Percentiles rank a stretch among this genome's conserved stretches.
Conservation (phyloP, 1,284 basidiomycete species). For the Anthracocystis walkeri region DNA sequence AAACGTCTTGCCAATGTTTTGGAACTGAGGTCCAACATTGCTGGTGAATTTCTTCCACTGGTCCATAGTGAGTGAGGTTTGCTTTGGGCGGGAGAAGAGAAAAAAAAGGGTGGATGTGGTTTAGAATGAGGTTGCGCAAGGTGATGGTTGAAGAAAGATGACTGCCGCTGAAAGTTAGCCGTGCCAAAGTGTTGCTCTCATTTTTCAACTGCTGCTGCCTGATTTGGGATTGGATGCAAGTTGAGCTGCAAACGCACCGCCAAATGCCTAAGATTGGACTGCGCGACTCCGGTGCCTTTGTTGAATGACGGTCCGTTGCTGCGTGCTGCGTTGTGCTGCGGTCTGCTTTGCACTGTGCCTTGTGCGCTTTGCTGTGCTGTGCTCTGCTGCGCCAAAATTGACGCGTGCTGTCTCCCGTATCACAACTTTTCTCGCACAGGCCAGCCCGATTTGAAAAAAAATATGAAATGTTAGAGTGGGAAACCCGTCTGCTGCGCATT, state of each 20-base stretch:
- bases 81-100: neutral
- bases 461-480: too few relatives aligned
- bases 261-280: neutral
- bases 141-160: neutral
- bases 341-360: neutral
- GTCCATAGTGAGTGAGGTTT: slow-evolving; percentile 74
- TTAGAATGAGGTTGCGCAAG: slow-evolving; percentile 4
- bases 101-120: neutral
- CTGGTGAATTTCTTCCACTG: slow-evolving; percentile 74
- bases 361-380: slow-evolving; percentile 8
- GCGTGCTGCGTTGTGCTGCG: slow-evolving; percentile 2
- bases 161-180: neutral
- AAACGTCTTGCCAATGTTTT: slow-evolving; percentile 83
- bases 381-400: slow-evolving; percentile 3
- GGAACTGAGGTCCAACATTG: slow-evolving; percentile 64
- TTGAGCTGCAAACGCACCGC: slow-evolving; percentile 4
- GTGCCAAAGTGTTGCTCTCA: slow-evolving; percentile 27
- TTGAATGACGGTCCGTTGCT: slow-evolving; percentile 8
- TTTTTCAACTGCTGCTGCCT: slow-evolving; percentile 12
- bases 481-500: neutral
- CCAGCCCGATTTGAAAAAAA: slow-evolving; percentile 1
- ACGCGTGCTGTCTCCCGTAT: neutral
- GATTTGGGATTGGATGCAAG: slow-evolving; percentile 6
- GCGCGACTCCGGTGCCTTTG: slow-evolving; percentile 11
- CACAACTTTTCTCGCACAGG: slow-evolving; percentile 12